Percentiles rank a stretch among this genome's conserved stretches.
phyloP scores from a whole-genome alignment of 768 basidiomycete species.

The Leccinum obscurum region DNA sequence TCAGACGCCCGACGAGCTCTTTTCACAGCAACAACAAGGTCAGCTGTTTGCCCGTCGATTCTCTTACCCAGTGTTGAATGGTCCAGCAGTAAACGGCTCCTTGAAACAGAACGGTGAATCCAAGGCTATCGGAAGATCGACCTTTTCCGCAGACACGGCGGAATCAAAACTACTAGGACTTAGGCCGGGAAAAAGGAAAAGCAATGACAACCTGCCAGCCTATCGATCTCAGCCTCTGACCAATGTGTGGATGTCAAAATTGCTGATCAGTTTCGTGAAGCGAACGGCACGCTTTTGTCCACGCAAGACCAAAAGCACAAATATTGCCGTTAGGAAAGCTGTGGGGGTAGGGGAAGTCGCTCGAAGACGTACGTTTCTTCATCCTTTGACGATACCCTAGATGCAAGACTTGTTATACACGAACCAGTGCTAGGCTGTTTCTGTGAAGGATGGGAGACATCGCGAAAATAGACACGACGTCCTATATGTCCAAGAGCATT shows the following conservation, averaged over 20 bases:
- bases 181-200: not conserved
- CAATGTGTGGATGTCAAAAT: not conserved
- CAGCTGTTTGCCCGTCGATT: not conserved
- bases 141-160: too few relatives aligned
- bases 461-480: not conserved
- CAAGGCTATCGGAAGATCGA: not conserved
- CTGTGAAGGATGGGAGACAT: not conserved
- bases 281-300: not conserved
- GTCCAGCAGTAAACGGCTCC: not conserved
- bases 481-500: not conserved
- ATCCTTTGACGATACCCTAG: not conserved
- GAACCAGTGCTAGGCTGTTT: not conserved
- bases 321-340: not conserved
- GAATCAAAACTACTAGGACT: not conserved
- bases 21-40: slow-evolving; percentile 1
- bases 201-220: not conserved
- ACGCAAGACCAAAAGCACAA: too few relatives aligned
- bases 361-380: not conserved
- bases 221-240: not conserved
- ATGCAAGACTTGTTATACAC: not conserved
- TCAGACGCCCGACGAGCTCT: not conserved
- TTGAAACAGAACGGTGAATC: not conserved
- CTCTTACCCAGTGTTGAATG: not conserved
- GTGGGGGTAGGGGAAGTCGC: too few relatives aligned
- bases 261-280: not conserved